A percentile compares a stretch with the other conserved stretches of the same genome.
These are phyloP conservation scores for Herpetospermum pedunculosum DNA, from an alignment of 306 rosid genomes.

Conservation along the genomic window DNA sequence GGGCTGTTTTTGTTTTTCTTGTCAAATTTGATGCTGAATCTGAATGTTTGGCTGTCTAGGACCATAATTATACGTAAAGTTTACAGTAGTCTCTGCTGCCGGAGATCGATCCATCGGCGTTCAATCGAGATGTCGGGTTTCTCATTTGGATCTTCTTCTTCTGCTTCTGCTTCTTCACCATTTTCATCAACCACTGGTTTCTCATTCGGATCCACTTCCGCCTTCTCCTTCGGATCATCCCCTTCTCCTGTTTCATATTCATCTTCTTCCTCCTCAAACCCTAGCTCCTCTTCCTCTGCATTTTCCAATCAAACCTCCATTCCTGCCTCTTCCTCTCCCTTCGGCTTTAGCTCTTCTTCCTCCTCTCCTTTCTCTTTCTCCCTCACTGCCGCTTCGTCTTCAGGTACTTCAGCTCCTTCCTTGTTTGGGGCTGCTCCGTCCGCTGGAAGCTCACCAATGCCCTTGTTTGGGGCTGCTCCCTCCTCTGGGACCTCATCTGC, in stretches of 20 bases:
- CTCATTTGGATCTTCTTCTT: slow-evolving; percentile 27
- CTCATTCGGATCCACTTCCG: slow-evolving; percentile 13
- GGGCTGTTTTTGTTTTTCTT: no score
- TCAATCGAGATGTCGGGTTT: slow-evolving; percentile 43
- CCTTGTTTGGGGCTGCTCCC: no score
- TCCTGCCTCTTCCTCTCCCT: slow-evolving; percentile 14
- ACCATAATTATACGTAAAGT: no score
- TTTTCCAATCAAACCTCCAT: no score
- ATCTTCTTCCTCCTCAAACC: slow-evolving; percentile 29
- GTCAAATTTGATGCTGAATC: no score
- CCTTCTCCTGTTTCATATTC: slow-evolving; percentile 3
- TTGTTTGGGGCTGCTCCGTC: no score
- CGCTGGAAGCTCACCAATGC: no score
- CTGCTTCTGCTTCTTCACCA: slow-evolving; percentile 13
- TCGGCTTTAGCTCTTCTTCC: slow-evolving; percentile 21
- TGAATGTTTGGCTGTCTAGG: no score
- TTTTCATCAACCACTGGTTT: slow-evolving; percentile 17
- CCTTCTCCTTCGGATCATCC: slow-evolving; percentile 24
- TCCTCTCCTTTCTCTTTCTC: slow-evolving; percentile 16
- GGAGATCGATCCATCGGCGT: no score
- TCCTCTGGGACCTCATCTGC: no score
- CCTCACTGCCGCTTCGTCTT: neutral
- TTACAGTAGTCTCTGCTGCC: no score
- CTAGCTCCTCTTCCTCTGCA: slow-evolving; percentile 24
- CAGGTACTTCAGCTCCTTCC: slow-evolving; percentile 4